These are phyloP conservation scores for Mortierella sp. DNA, from an alignment of 371 early-diverging fungal species.

Conservation along the genomic window DNA sequence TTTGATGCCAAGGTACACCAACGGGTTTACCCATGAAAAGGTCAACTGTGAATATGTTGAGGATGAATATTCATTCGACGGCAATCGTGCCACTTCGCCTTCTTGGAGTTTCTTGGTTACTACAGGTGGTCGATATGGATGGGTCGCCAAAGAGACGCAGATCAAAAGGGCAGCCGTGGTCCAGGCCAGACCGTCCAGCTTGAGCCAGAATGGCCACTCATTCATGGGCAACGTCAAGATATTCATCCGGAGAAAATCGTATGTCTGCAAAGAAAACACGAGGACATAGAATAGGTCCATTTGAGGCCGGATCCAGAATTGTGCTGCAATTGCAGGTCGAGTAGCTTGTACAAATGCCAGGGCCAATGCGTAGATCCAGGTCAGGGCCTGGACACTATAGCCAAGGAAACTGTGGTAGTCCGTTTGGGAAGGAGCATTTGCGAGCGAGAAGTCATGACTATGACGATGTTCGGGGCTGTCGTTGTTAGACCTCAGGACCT, in stretches of 20 bases:
- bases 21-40: slow-evolving; percentile 58
- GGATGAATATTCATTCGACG: slow-evolving; percentile 58
- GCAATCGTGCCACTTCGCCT: slow-evolving; percentile 25
- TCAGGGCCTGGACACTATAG: slow-evolving; percentile 15
- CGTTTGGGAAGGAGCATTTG: not conserved
- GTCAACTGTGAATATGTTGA: slow-evolving; percentile 58
- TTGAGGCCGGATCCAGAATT: slow-evolving; percentile 51
- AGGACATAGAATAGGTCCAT: slow-evolving; percentile 41
- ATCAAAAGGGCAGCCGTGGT: not conserved
- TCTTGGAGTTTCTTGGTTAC: not conserved
- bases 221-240: slow-evolving; percentile 1
- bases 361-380: slow-evolving; percentile 34
- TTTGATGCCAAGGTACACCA: slow-evolving; percentile 58
- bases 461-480: not conserved
- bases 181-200: slow-evolving; percentile 2
- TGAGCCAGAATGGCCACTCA: slow-evolving; percentile 32
- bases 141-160: not conserved
- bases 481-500: slow-evolving; percentile 15
- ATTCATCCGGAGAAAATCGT: slow-evolving; percentile 13
- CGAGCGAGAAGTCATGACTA: not conserved
- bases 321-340: slow-evolving; percentile 22
- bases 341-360: slow-evolving; percentile 28
- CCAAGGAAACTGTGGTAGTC: not conserved
- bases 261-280: slow-evolving; percentile 9
- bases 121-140: not conserved